Conservation (phyloP, 192 early-diverging fungal genomes). For the Rhizophlyctis rosea region DNA sequence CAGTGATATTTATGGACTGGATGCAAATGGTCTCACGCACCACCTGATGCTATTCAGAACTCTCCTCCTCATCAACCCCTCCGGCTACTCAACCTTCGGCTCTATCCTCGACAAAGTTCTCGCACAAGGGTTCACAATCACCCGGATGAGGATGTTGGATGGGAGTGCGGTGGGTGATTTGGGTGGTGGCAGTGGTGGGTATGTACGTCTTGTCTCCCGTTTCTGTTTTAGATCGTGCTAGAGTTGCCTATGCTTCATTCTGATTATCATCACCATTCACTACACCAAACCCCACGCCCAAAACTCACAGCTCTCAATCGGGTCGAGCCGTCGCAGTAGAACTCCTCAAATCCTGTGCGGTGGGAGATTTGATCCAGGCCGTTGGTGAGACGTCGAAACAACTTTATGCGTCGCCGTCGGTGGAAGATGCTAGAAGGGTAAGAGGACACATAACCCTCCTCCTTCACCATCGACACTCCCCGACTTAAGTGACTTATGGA, state of each 20-base stretch:
- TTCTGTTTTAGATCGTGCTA: too few relatives aligned
- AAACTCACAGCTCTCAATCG: too few relatives aligned
- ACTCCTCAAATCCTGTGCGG: constrained; percentile 29
- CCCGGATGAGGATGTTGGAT: constrained; percentile 37
- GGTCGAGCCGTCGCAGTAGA: constrained; percentile 29
- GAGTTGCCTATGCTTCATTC: too few relatives aligned
- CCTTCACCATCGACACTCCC: too few relatives aligned
- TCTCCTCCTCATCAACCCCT: constrained; percentile 46
- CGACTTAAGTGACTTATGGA: too few relatives aligned
- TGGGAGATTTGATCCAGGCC: constrained; percentile 2
- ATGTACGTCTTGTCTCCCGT: too few relatives aligned
- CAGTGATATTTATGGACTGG: neutral
- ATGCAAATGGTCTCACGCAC: neutral
- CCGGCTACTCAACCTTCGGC: constrained; percentile 31
- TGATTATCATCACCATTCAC: too few relatives aligned
- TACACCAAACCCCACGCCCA: too few relatives aligned
- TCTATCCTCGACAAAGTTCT: constrained; percentile 41
- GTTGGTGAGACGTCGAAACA: constrained; percentile 3
- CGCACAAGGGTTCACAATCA: constrained; percentile 33
- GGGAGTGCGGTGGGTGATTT: too few relatives aligned
- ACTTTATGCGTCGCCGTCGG: constrained; percentile 11
- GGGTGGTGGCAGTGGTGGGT: too few relatives aligned
- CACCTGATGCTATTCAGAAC: too few relatives aligned
- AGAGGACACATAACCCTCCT: too few relatives aligned
- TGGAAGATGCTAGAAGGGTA: constrained; percentile 11